These are phyloP conservation scores for Lachnellula arida DNA, from an alignment of 2,329 filamentous ascomycete genomes.

Conservation along the genomic window DNA sequence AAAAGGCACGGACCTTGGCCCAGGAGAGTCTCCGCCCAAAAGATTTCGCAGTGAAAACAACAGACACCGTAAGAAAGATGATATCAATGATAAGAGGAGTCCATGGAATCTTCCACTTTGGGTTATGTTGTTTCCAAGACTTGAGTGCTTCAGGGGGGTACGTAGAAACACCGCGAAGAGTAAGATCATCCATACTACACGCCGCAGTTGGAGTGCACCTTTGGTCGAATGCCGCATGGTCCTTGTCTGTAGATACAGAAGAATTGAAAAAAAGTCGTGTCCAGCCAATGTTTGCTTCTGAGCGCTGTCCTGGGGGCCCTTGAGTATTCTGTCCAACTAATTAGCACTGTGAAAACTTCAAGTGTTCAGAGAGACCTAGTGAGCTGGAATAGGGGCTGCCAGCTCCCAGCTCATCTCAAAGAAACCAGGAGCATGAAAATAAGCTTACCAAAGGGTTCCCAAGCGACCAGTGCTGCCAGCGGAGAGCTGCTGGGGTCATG, in stretches of 20 bases:
- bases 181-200: slow-evolving; percentile 28
- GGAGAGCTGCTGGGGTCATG: slow-evolving; percentile 38
- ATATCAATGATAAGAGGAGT: slow-evolving; percentile 7
- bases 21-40: slow-evolving; percentile 1
- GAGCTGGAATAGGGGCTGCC: too few relatives aligned
- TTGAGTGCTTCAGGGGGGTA: slow-evolving; percentile 7
- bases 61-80: background rate
- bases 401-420: too few relatives aligned
- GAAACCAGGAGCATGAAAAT: too few relatives aligned
- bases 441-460: slow-evolving; percentile 33
- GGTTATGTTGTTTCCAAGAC: slow-evolving; percentile 9
- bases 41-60: slow-evolving; percentile 1
- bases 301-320: slow-evolving; percentile 38
- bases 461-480: slow-evolving; percentile 45
- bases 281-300: slow-evolving; percentile 41
- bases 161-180: slow-evolving; percentile 10
- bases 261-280: slow-evolving; percentile 47
- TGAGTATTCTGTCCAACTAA: slow-evolving; percentile 33
- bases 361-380: too few relatives aligned
- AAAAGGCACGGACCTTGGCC: background rate
- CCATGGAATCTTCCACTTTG: slow-evolving; percentile 5
- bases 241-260: slow-evolving; percentile 35
- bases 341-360: too few relatives aligned
- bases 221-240: slow-evolving; percentile 24
- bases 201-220: slow-evolving; percentile 30